Percentiles rank a stretch among this genome's conserved stretches.
phyloP scores from a whole-genome alignment of 2,329 filamentous ascomycete species.

The Drechslerella dactyloides region DNA sequence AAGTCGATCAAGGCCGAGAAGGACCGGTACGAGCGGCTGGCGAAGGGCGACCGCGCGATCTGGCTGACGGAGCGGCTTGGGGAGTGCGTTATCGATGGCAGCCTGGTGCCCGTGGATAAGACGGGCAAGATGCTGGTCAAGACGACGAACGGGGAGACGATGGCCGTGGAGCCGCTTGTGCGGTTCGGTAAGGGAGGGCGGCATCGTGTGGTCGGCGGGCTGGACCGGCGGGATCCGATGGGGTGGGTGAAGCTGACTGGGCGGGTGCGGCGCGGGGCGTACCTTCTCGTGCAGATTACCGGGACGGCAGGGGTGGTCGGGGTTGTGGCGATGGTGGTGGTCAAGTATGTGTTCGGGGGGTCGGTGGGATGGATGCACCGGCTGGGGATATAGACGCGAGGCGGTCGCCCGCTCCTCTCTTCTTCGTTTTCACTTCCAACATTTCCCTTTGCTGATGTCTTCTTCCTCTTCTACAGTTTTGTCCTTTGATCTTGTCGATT shows the following conservation, averaged over 20 bases:
- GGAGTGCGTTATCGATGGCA: slow-evolving; percentile 72
- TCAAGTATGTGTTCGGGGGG: slow-evolving; percentile 43
- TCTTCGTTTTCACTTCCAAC: too few species aligned
- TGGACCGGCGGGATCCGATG: slow-evolving; percentile 47
- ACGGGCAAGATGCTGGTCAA: slow-evolving; percentile 56
- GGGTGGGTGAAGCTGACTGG: slow-evolving; percentile 34
- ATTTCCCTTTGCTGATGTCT: not conserved
- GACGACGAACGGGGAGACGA: slow-evolving; percentile 23
- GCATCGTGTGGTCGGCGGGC: not conserved
- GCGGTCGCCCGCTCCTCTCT: too few species aligned
- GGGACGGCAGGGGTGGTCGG: slow-evolving; percentile 43
- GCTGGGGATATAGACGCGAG: slow-evolving; percentile 23
- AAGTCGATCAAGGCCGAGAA: slow-evolving; percentile 75
- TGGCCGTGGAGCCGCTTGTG: slow-evolving; percentile 34
- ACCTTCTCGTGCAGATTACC: slow-evolving; percentile 38
- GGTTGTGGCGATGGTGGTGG: slow-evolving; percentile 35
- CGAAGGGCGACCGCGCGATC: slow-evolving; percentile 68
- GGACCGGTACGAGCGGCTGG: slow-evolving; percentile 70
- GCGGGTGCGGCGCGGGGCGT: slow-evolving; percentile 30
- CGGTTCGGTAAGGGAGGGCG: slow-evolving; percentile 35
- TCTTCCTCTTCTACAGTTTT: too few species aligned
- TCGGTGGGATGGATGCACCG: slow-evolving; percentile 40
- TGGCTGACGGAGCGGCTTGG: slow-evolving; percentile 73
- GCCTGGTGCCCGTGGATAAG: slow-evolving; percentile 62
- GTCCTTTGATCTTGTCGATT: too few species aligned